phyloP scores from a whole-genome alignment of 495 filamentous ascomycete species.

The Penicillium coffeae region DNA sequence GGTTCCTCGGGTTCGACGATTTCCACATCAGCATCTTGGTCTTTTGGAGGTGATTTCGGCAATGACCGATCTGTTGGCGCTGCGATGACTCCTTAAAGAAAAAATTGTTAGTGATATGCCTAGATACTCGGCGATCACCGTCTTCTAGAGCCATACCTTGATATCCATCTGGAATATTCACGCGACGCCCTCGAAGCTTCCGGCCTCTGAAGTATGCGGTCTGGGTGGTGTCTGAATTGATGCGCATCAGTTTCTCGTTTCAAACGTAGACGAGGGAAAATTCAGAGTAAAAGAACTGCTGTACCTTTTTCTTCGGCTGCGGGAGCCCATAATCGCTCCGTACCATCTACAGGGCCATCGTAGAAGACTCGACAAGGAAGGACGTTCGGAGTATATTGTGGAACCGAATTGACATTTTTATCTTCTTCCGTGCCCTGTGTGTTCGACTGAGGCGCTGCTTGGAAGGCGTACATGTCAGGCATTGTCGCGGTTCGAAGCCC shows the following conservation, averaged over 20 bases:
- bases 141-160: conserved; percentile 44
- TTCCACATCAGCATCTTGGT: conserved; percentile 43
- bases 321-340: conserved; percentile 70
- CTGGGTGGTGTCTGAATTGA: conserved; percentile 37
- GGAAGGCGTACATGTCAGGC: conserved; percentile 41
- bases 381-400: conserved; percentile 62
- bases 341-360: conserved; percentile 63
- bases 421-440: conserved; percentile 9
- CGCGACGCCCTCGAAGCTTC: conserved; percentile 64
- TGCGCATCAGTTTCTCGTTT: neutral
- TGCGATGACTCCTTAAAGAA: conserved; percentile 36
- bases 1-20: conserved; percentile 41
- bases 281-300: neutral
- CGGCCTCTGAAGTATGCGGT: conserved; percentile 80
- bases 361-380: conserved; percentile 83
- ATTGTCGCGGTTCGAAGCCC: conserved; percentile 13
- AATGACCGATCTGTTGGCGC: conserved; percentile 33
- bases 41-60: conserved; percentile 9
- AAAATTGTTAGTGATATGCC: neutral
- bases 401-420: conserved; percentile 4
- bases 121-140: neutral
- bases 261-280: neutral
- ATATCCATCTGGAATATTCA: conserved; percentile 73
- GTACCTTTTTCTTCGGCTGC: conserved; percentile 40
- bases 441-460: conserved; percentile 21